Evolutionary conservation across 352 stramenopile genomes (phyloP).

Genomic region (Globisporangium iwayamae): DNA sequence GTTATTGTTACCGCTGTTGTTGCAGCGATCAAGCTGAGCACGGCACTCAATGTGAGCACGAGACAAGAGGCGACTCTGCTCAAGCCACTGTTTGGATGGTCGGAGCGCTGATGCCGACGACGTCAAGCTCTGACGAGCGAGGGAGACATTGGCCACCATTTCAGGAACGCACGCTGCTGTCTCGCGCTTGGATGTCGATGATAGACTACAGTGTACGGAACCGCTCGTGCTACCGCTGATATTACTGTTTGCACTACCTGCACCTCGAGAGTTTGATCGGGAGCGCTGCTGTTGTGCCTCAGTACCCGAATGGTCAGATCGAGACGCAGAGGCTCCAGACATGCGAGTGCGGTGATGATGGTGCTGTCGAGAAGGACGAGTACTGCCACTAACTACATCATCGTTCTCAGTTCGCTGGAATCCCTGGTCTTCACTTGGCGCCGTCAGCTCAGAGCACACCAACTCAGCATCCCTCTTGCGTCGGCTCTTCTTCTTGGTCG

Average conservation of each 20-base stretch:
- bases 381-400: not conserved
- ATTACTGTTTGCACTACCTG: not conserved
- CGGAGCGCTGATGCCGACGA: slow-evolving; percentile 47
- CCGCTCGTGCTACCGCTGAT: not conserved
- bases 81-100: slow-evolving; percentile 31
- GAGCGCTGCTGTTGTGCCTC: slow-evolving; percentile 1
- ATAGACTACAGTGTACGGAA: not conserved
- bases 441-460: not conserved
- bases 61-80: slow-evolving; percentile 13
- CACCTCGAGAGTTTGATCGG: not conserved
- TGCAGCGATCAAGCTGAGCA: not conserved
- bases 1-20: slow-evolving; percentile 3
- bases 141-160: not conserved
- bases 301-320: not conserved
- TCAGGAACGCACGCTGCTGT: not conserved
- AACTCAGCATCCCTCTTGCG: slow-evolving; percentile 7
- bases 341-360: not conserved
- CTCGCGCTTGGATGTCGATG: slow-evolving; percentile 10
- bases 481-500: slow-evolving; percentile 22
- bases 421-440: slow-evolving; percentile 1
- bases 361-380: not conserved
- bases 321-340: not conserved
- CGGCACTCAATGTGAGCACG: slow-evolving; percentile 13
- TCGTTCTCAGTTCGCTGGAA: not conserved
- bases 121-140: slow-evolving; percentile 23